Evolutionary conservation across 2,329 filamentous ascomycete genomes (phyloP).

Genomic region (Colletotrichum australisinense): DNA sequence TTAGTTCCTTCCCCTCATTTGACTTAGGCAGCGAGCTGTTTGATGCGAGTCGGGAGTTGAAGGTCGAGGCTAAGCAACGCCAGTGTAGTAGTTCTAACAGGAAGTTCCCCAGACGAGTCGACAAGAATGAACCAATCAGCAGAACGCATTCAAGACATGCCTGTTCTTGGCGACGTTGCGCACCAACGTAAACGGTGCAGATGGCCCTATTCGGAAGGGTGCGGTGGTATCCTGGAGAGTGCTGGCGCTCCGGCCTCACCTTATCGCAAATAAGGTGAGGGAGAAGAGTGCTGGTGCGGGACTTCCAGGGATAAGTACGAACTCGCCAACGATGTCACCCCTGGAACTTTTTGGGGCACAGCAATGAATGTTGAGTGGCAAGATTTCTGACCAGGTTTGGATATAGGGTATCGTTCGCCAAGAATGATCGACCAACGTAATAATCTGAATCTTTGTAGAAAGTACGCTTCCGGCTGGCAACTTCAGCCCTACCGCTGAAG

Average conservation of each 20-base stretch:
- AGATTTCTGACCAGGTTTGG: not conserved
- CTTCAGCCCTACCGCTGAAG: not conserved
- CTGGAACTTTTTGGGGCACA: not conserved
- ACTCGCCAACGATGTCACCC: not conserved
- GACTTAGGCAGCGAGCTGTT: not conserved
- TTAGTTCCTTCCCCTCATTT: not conserved
- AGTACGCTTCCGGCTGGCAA: not conserved
- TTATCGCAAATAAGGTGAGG: not conserved
- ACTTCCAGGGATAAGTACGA: not conserved
- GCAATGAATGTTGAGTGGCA: not conserved
- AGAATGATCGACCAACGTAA: not conserved
- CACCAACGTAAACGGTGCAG: not conserved
- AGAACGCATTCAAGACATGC: not conserved
- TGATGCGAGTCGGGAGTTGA: not conserved
- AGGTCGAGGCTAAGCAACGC: not conserved
- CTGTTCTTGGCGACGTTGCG: not conserved
- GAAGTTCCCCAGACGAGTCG: no score
- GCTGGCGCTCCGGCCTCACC: not conserved
- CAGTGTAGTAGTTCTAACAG: not conserved
- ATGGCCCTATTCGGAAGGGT: not conserved
- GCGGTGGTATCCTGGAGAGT: not conserved
- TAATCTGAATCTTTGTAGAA: not conserved
- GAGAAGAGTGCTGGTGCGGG: not conserved
- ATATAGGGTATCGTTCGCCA: not conserved
- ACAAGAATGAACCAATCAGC: not conserved